Conservation (phyloP, 83 land plant genomes). For the Picea engelmannii region DNA sequence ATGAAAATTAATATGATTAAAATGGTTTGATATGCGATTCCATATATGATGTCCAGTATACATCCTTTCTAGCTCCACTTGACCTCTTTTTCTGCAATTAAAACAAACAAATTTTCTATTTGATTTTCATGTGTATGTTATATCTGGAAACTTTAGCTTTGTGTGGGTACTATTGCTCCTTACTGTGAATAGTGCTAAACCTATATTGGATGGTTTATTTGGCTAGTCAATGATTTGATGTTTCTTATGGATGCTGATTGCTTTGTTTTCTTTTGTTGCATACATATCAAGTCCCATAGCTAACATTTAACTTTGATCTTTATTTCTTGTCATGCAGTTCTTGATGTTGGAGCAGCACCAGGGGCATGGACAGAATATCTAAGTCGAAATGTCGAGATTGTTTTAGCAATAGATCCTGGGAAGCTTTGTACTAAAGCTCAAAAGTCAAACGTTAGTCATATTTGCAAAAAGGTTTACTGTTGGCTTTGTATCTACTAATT, state of each 20-base stretch:
- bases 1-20: too few species aligned
- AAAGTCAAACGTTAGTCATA: conserved; percentile 19
- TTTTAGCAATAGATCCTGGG: conserved; percentile 28
- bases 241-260: background rate
- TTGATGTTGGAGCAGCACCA: conserved; percentile 32
- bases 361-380: conserved; percentile 31
- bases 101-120: too few species aligned
- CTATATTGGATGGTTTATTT: too few species aligned
- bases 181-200: too few species aligned
- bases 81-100: too few species aligned
- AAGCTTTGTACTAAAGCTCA: conserved; percentile 13
- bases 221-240: background rate
- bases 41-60: too few species aligned
- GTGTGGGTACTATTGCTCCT: too few species aligned
- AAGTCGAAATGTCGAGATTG: conserved; percentile 13
- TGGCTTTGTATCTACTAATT: background rate
- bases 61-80: too few species aligned
- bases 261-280: background rate
- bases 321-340: conserved; percentile 8
- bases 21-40: too few species aligned
- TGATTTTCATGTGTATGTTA: too few species aligned
- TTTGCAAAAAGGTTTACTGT: conserved; percentile 23
- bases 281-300: background rate
- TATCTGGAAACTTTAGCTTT: too few species aligned
- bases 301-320: background rate